Base-by-base conservation (phyloP, 164 flowering plant genomes). In the Magnolia kwangsiensis region DNA sequence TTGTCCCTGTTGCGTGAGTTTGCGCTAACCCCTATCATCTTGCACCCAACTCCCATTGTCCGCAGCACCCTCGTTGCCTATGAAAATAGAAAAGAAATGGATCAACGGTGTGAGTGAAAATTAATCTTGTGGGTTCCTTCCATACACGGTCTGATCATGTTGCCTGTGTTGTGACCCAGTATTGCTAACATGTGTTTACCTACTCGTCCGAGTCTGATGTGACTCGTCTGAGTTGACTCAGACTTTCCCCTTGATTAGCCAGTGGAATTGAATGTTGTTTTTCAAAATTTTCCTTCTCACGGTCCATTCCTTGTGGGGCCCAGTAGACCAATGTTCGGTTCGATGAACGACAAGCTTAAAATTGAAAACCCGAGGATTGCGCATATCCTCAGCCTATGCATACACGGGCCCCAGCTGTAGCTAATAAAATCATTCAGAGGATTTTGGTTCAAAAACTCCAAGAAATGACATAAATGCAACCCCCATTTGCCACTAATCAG, bases 11-110 rank as follows among this genome's bases (percentile, higher is more conserved):
- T 45, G 31, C 64, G 20, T 58, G 75, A 55, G 66, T 72, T 55
- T n/a, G 66, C 75, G 9, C 66, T 72, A 5, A 72, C 50, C 7
- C 75, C 75, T 7, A 72, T 37, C 16, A 72, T 55, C 65, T 31
- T 55, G 66, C 45, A 55, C 37, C 20, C 14, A 27, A 72, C 49
- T 18, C 75, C 75, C 75, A 72, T 55, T 10, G 9, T 19, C 65
- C 75, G 21, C 50, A 72, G 45, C 45, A 55, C 9, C 37, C 66
- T 21, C 21, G 75, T 61, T 1, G 66, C 75, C 75, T 58, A 21
- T 37, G 19, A 49, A 37, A 11, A 37, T 13, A 29, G 71, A 68
- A 29, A 64, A 64, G 21, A 64, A 64, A 64, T 37, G 45, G 45
- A 59, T 13, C 8, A 2, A 59, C 63, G 19, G 19, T 59, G 4